Evolutionary conservation across 129 eudicot genomes (phyloP), one percentile per base, ranked within the genome.

Genomic region (Erigeron canadensis): DNA sequence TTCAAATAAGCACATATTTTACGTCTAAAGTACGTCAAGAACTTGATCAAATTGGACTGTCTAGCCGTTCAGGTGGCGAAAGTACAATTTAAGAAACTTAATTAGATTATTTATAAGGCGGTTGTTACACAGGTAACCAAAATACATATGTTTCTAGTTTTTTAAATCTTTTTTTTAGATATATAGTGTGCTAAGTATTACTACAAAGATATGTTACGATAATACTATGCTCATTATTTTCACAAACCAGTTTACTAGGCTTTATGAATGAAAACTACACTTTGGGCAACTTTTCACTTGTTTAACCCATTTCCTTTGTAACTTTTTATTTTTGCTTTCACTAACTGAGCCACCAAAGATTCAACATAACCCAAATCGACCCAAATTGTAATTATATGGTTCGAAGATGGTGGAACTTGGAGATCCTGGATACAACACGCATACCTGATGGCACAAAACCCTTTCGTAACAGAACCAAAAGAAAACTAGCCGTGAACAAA

Each of bases 361-460:
- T 4, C 12, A 48, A 48, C 55, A 15, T 2, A 15, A 48, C 8
- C 7, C 55, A 48, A 48, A 48, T 48, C 17, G 2, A 51, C 58
- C 22, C 22, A n/a, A 6, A 6, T 47, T 3, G 17, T 6, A 51
- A 16, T 21, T 51, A 51, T 1, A 51, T 51, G 22, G 58, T 5
- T 51, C 1, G 34, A 1, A 51, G 34, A 1, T 28, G 3, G 34
- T 28, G 34, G 2, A 28, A 1, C 3, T 28, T 28, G n/a, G n/a
- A n/a, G n/a, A 50, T 4, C 23, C 0, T 58, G 28, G 16, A 60
- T 34, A 59, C 11, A 2, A 50, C 2, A 50, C 56, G 16, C 23
- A 37, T 85, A 87, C 97, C 97, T 84, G 95, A 85, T 41, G 85
- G 73, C 34, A 80, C 67, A 58, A 60, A 82, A 68, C 87, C 87